phyloP scores from a whole-genome alignment of 768 basidiomycete genomes.

The Amanita muscaria region DNA sequence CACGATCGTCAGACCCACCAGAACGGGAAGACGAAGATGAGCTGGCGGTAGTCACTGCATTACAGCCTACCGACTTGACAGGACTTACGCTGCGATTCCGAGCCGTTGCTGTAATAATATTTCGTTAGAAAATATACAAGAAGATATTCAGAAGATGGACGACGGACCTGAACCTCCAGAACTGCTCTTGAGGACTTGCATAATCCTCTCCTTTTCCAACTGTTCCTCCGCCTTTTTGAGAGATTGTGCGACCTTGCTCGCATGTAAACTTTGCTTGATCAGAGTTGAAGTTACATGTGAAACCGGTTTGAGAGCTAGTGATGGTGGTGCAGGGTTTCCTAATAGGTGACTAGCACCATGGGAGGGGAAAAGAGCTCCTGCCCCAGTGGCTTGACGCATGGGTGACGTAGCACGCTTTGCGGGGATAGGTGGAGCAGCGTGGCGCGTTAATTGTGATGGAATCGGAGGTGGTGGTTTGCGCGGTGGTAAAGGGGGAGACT shows the following conservation, averaged over 20 bases:
- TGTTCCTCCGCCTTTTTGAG: conserved; percentile 62
- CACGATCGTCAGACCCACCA: conserved; percentile 16
- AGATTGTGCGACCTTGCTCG: conserved; percentile 61
- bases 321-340: conserved; percentile 9
- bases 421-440: conserved; percentile 18
- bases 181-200: conserved; percentile 65
- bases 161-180: conserved; percentile 21
- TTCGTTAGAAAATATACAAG: background rate
- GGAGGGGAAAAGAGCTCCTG: background rate
- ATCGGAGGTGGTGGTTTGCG: conserved; percentile 33
- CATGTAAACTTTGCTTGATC: conserved; percentile 69
- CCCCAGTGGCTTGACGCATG: conserved; percentile 11
- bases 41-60: conserved; percentile 6
- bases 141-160: conserved; percentile 22
- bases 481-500: conserved; percentile 42
- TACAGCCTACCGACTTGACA: conserved; percentile 6
- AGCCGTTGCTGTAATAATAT: conserved; percentile 23
- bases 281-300: conserved; percentile 50
- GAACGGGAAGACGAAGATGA: conserved; percentile 12
- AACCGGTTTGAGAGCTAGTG: conserved; percentile 29
- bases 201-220: conserved; percentile 59
- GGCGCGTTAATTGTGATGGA: conserved; percentile 29
- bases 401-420: conserved; percentile 13
- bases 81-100: conserved; percentile 15
- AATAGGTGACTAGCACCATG: conserved; percentile 5